These are phyloP conservation scores for Mimosa pudica DNA, from an alignment of 306 rosid genomes.

Conservation along the genomic window DNA sequence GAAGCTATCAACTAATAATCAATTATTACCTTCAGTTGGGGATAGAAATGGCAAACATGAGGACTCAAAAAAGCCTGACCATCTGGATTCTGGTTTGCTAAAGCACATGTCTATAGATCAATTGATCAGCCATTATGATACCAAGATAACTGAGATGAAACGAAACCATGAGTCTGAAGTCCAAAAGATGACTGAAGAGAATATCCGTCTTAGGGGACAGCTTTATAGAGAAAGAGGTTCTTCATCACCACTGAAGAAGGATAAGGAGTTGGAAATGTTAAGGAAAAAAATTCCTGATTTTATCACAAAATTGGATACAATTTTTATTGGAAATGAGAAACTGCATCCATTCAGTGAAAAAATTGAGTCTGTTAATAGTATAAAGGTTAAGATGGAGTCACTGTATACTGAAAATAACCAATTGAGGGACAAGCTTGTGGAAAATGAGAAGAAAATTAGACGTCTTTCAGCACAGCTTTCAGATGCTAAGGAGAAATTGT, in stretches of 20 bases:
- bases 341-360: constrained; percentile 41
- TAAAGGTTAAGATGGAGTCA: constrained; percentile 63
- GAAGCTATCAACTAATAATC: constrained; percentile 44
- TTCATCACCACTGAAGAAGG: constrained; percentile 60
- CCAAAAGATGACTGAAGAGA: constrained; percentile 66
- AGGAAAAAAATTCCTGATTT: constrained; percentile 67
- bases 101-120: constrained; percentile 55
- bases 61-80: constrained; percentile 46
- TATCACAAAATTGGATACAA: constrained; percentile 63
- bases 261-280: constrained; percentile 70
- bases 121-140: constrained; percentile 45
- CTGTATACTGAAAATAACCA: constrained; percentile 60
- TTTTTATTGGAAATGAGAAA: constrained; percentile 62
- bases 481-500: constrained; percentile 49
- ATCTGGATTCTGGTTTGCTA: constrained; percentile 49
- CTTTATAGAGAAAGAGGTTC: constrained; percentile 53
- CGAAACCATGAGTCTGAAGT: constrained; percentile 81
- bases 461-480: constrained; percentile 61
- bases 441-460: constrained; percentile 60
- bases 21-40: constrained; percentile 34
- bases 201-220: constrained; percentile 59
- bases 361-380: constrained; percentile 54
- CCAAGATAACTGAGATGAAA: constrained; percentile 70
- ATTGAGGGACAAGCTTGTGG: constrained; percentile 57
- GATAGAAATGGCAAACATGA: constrained; percentile 78